Evolutionary conservation across 306 rosid species (phyloP), one percentile per base, ranked within the genome.

Genomic region (Fagus sylvatica): DNA sequence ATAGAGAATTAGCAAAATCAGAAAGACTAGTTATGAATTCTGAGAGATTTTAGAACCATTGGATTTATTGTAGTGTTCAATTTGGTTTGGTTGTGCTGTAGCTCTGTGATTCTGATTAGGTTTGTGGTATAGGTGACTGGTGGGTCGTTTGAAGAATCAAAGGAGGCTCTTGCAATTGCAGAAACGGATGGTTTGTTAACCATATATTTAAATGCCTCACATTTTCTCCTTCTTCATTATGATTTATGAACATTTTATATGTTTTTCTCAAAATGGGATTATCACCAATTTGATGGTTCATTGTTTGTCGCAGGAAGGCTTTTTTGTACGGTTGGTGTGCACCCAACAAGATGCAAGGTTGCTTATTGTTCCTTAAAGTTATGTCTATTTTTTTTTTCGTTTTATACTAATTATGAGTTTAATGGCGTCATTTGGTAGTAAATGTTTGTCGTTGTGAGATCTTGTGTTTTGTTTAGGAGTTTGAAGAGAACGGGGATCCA

Each of bases 271-370:
- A 37, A 53, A 42, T 84, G 73, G 53, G 42, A 53, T 56, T 72
- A 75, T 71, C 66, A 69, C 33, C 82, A 37, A 69, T 80, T 82
- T 68, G 71, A 30, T 81, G 72, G 68, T 49, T 64, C 73, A 49
- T 76, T 78, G 68, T 56, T 78, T 77, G 22, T 53, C 53, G 77
- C 78, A 95, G 98, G 95, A 76, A 86, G 98, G 76, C 93, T 95
- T 64, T 95, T 89, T 86, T 92, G 97, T 80, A 92, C 98, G 4
- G 93, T 94, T 60, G 98, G 98, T 72, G 97, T 94, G 89, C 98
- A 95, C 80, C 98, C 97, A 51, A 95, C 98, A 19, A 87, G 98
- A 73, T 95, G 98, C 97, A 91, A 90, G 97, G 98, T 95, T 83
- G 78, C 15, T 73, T 36, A 16, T 76, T 68, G 42, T 75, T 53